Percentiles rank a stretch among this genome's conserved stretches.
Conservation (phyloP, 371 early-diverging fungal species). For the Saksenaea vasiformis region DNA sequence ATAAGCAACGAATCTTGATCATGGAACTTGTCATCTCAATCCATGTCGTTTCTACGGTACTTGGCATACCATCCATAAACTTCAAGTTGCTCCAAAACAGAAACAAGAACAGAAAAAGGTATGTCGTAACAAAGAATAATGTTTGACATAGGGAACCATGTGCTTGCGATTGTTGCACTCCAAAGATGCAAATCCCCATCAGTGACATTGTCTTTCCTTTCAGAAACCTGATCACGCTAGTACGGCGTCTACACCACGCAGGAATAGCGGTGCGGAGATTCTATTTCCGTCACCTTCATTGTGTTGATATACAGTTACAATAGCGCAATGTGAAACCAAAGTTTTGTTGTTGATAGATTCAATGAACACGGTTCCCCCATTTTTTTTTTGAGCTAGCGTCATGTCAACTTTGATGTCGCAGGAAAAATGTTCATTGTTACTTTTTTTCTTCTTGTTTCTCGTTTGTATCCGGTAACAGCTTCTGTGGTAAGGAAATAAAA, state of each 20-base stretch:
- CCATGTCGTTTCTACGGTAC: slow-evolving; percentile 19
- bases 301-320: neutral
- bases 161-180: neutral
- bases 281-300: neutral
- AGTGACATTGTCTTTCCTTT: neutral
- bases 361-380: neutral
- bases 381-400: neutral
- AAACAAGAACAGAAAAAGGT: neutral
- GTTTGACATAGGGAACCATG: neutral
- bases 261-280: neutral
- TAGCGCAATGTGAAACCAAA: neutral
- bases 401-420: neutral
- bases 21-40: slow-evolving; percentile 7
- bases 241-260: neutral
- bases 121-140: neutral
- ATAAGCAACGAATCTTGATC: slow-evolving; percentile 20
- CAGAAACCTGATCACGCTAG: neutral
- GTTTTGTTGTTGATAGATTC: neutral
- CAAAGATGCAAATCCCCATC: neutral
- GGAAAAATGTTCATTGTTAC: neutral
- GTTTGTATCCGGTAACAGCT: neutral
- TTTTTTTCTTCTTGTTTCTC: neutral
- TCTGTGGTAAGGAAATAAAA: neutral
- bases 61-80: slow-evolving; percentile 9
- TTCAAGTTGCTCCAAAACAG: no score